These are phyloP conservation scores for Epichloe gansuensis DNA, from an alignment of 2,329 filamentous ascomycete species.

Conservation along the genomic window DNA sequence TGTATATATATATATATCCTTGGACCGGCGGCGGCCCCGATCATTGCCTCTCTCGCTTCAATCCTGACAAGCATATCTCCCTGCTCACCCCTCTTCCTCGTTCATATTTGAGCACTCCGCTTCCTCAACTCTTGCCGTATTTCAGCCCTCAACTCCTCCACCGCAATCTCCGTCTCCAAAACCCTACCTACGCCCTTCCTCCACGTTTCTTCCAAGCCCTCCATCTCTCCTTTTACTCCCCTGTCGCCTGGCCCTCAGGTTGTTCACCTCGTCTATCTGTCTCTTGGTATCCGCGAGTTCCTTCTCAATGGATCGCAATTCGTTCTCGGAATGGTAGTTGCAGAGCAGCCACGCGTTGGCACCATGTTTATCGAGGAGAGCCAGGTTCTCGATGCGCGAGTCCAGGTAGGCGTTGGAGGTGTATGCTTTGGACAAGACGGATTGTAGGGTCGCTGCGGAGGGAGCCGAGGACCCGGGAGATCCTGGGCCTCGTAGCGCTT, in stretches of 20 bases:
- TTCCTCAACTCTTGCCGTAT: constrained; percentile 50
- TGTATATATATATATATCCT: no score
- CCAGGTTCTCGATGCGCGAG: constrained; percentile 44
- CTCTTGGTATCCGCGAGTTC: constrained; percentile 58
- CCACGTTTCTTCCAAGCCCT: constrained; percentile 66
- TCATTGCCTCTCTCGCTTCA: no score
- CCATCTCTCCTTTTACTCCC: constrained; percentile 61
- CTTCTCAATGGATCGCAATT: constrained; percentile 51
- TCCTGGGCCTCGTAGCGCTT: constrained; percentile 72
- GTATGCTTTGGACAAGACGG: constrained; percentile 46
- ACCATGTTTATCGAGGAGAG: constrained; percentile 67
- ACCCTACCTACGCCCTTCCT: constrained; percentile 64
- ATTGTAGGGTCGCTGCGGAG: constrained; percentile 35
- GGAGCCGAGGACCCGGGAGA: constrained; percentile 19
- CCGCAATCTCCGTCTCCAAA: constrained; percentile 77
- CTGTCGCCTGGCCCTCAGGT: constrained; percentile 57
- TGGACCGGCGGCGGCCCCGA: no score
- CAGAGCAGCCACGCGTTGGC: constrained; percentile 85
- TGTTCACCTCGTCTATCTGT: constrained; percentile 62
- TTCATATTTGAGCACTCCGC: constrained; percentile 2
- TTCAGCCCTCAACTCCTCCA: constrained; percentile 56
- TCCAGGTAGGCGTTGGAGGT: constrained; percentile 39
- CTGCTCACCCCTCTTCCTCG: no score
- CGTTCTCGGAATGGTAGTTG: constrained; percentile 68
- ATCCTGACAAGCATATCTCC: no score